Evolutionary conservation across 2,329 filamentous ascomycete species (phyloP), one percentile per base, ranked within the genome.

Genomic region (Magnaporthales sp.): DNA sequence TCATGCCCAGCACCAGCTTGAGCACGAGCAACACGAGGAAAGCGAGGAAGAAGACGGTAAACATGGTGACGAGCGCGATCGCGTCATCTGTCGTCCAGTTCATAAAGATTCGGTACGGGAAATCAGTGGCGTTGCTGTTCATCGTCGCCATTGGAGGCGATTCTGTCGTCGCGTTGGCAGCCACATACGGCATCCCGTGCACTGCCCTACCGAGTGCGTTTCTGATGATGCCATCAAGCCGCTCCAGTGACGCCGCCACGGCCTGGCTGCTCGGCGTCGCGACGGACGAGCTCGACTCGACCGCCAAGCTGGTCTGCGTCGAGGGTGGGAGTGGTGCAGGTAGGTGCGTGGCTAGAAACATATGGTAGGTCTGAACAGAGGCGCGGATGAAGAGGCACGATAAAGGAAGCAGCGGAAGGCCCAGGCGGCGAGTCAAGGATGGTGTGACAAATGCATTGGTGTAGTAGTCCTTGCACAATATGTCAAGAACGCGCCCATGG

Each of bases 391-490:
- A 97, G 63, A 99, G 87, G 72, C 93, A 98, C 1, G 93, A 94
- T 0, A 99, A 83, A 0, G 95, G 95, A 62, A 99, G 91, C 31
- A 98, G 89, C 0, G 95, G 95, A 0, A 99, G 82, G 0, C 95
- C 95, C 0, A 99, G 86, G 22, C 95, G 88, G 67, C 93, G 91
- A 4, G 92, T 97, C 1, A 99, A 81, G 27, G 96, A 94, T 29
- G 95, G 93, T 27, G 96, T 91, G 13, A 89, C 88, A 74, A 99
- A 99, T 3, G 94, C 94, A 75, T 97, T 94, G 0, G 93, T 94
- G 75, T 99, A 99, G 78, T 99, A 99, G 76, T 99, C 95, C 77
- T 98, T 98, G 70, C 93, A 93, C 8, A 99, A 80, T 4, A 99
- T 91, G 74, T 99, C 96, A 19, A 98, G 84, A 74, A 95, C 97